Base-by-base conservation (phyloP, 768 basidiomycete species). In the Krasilnikovozyma curviuscula region DNA sequence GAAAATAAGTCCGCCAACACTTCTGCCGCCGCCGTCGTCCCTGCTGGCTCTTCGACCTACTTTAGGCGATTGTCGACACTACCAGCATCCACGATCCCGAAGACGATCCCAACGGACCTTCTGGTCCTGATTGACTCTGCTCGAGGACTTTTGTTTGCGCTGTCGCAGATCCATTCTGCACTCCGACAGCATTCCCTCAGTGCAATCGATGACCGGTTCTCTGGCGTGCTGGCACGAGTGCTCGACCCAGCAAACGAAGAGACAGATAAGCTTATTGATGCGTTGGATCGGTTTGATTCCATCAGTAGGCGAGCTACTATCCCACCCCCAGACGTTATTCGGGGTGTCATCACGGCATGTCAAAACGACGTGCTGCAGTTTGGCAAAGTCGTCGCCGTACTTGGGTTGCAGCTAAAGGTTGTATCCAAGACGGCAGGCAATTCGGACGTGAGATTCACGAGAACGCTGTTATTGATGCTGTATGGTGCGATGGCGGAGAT, bases 401-500 rank as follows among this genome's bases (percentile, higher is more conserved):
- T 97, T 33, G 67, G 74, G 31, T 65, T 84, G 21, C 88, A 93
- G 64, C 70, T 91, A 44, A 79, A 78, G 61, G 74, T 78, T n/a
- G 67, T 82, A 4, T 73, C 76, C 14, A 71, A 73, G 19, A 16
- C 46, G 1, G 69, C 73, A 32, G 27, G 13, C 30, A 23, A 7
- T 34, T 27, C 27, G 40, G 85, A 93, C 63, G 72, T 78, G n/a
- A 75, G 89, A 16, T 89, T 83, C 64, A 75, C 84, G 43, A 70
- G 89, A 29, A 83, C 83, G 57, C 75, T 97, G 60, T 65, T 91
- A 28, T 65, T 93, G 48, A 79, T 83, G 64, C 70, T 97, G 30
- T 88, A 86, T 58, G 88, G 85, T 8, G 81, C 85, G 13, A 76
- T 79, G 57, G 82, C 80, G 6, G 93, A 98, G 63, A 76, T 95